Conservation (phyloP, 257 asterid species). For the Nicotiana obtusifolia region DNA sequence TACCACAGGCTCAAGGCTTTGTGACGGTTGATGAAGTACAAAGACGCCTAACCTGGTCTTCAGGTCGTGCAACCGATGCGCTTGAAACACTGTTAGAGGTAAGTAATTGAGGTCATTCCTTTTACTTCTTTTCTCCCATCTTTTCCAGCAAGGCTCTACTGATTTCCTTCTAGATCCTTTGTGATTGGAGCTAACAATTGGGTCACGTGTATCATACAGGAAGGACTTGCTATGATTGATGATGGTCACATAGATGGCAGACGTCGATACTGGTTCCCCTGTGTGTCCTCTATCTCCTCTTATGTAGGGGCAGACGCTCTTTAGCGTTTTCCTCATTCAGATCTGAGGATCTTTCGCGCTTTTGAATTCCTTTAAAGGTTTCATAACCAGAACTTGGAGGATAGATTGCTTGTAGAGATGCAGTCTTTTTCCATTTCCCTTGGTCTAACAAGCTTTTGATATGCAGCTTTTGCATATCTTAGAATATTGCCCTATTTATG, state of each 20-base stretch:
- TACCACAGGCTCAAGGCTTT: constrained; percentile 73
- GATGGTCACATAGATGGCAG: constrained; percentile 48
- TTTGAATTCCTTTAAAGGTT: not conserved
- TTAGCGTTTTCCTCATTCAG: constrained; percentile 6
- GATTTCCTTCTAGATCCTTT: not conserved
- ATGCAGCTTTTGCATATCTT: not conserved
- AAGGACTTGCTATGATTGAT: constrained; percentile 21
- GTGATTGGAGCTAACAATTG: not conserved
- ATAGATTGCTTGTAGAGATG: not conserved
- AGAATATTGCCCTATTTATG: not conserved
- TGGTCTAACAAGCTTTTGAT: not conserved
- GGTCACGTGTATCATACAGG: not conserved
- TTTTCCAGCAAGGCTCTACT: not conserved
- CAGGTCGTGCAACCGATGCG: constrained; percentile 80
- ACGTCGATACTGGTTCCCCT: constrained; percentile 91
- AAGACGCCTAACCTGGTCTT: constrained; percentile 76
- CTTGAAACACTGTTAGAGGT: constrained; percentile 86
- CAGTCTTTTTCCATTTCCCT: not conserved
- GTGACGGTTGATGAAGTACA: constrained; percentile 86
- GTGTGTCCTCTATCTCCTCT: constrained; percentile 17
- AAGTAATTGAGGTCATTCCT: constrained; percentile 22
- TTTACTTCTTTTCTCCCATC: not conserved
- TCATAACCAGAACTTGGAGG: not conserved
- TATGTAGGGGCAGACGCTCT: constrained; percentile 13
- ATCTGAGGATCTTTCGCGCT: not conserved